These are phyloP conservation scores for Hortaea werneckii DNA, from an alignment of 2,329 filamentous ascomycete species.

Conservation along the genomic window DNA sequence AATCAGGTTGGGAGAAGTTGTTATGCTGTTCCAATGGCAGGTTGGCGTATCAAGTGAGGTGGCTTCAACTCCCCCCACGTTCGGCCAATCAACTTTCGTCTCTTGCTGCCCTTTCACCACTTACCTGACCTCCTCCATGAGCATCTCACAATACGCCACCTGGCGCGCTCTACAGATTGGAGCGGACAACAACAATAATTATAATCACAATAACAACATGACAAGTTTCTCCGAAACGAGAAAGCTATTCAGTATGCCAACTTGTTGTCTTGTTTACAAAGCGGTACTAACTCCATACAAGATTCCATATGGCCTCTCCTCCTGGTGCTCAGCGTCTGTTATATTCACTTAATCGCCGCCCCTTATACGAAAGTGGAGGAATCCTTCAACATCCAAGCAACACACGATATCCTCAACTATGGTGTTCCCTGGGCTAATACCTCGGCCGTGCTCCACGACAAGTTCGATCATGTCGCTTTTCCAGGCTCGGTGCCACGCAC, in stretches of 20 bases:
- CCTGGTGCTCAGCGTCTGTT: constrained; percentile 45
- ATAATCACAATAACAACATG: background rate
- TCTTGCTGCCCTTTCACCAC: no score
- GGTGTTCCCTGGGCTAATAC: constrained; percentile 50
- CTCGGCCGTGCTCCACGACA: constrained; percentile 28
- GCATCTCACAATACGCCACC: background rate
- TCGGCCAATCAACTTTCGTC: no score
- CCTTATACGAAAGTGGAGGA: constrained; percentile 98
- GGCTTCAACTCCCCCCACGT: no score
- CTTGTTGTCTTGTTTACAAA: background rate
- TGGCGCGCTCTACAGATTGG: constrained; percentile 6
- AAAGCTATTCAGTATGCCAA: background rate
- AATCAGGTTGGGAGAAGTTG: no score
- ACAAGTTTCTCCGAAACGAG: background rate
- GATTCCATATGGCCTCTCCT: background rate
- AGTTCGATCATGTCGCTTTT: constrained; percentile 87
- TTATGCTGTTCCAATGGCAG: no score
- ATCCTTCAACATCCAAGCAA: constrained; percentile 93
- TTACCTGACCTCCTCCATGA: background rate
- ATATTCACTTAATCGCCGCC: constrained; percentile 31
- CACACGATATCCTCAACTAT: constrained; percentile 78
- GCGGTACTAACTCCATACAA: background rate
- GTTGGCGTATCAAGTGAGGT: no score
- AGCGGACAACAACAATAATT: background rate
- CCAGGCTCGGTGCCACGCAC: constrained; percentile 85